Conservation (phyloP, 306 rosid species). For the Medicago lupulina region DNA sequence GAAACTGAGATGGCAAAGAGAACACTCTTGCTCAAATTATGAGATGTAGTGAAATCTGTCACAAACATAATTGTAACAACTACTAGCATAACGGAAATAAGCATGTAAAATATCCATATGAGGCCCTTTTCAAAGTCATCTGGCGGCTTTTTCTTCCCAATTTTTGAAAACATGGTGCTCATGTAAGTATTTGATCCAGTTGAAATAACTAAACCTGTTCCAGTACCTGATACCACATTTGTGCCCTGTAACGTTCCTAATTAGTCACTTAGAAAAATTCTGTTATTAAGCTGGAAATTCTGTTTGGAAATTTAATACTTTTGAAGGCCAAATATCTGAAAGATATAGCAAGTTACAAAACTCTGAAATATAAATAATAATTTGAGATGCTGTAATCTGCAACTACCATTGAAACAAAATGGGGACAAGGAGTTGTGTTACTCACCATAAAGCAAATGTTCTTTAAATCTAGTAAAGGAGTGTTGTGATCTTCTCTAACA, state of each 20-base stretch:
- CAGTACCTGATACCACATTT: slow-evolving; percentile 79
- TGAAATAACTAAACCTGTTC: slow-evolving; percentile 77
- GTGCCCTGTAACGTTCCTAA: slow-evolving; percentile 68
- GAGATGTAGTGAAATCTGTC: slow-evolving; percentile 57
- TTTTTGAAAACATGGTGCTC: slow-evolving; percentile 83
- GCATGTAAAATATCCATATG: slow-evolving; percentile 67
- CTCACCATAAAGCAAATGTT: slow-evolving; percentile 87
- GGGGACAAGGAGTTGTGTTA: slow-evolving; percentile 16
- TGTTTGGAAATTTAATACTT: not conserved
- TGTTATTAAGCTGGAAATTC: not conserved
- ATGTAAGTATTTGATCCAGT: slow-evolving; percentile 84
- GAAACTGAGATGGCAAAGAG: slow-evolving; percentile 82
- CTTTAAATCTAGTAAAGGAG: slow-evolving; percentile 74
- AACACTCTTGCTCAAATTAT: slow-evolving; percentile 51
- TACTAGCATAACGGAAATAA: slow-evolving; percentile 69
- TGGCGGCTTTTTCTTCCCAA: slow-evolving; percentile 74
- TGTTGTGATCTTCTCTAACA: slow-evolving; percentile 61
- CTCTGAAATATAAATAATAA: too few species aligned
- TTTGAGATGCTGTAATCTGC: not conserved
- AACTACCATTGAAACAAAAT: slow-evolving; percentile 27
- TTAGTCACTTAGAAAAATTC: slow-evolving; percentile 14
- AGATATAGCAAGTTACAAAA: too few species aligned
- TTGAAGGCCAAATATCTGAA: too few species aligned
- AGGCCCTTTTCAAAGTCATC: slow-evolving; percentile 78
- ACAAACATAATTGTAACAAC: slow-evolving; percentile 63